A percentile compares a stretch with the other conserved stretches of the same genome.
phyloP scores from a whole-genome alignment of 192 early-diverging fungal genomes.

The Backusella australiensis region DNA sequence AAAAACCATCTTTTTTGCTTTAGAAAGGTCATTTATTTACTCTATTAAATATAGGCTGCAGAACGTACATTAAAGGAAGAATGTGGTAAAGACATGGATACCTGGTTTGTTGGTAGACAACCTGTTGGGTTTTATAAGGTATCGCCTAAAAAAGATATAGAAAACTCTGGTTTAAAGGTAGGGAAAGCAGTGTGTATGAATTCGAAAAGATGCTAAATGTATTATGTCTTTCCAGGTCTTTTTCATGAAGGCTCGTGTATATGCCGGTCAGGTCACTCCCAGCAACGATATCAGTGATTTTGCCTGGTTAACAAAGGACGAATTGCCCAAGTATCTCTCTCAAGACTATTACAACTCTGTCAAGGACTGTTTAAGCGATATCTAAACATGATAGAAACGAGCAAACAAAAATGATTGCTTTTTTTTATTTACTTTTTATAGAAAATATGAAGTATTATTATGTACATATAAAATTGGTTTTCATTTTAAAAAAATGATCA shows the following conservation, averaged over 20 bases:
- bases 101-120: slow-evolving; percentile 84
- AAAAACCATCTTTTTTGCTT: slow-evolving; percentile 8
- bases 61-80: slow-evolving; percentile 64
- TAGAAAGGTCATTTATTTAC: background rate
- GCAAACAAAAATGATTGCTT: background rate
- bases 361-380: slow-evolving; percentile 55
- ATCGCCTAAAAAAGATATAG: slow-evolving; percentile 19
- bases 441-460: background rate
- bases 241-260: slow-evolving; percentile 70
- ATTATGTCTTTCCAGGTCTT: slow-evolving; percentile 52
- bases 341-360: slow-evolving; percentile 56
- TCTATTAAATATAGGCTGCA: slow-evolving; percentile 56
- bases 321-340: slow-evolving; percentile 55
- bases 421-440: background rate
- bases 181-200: background rate
- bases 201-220: no score
- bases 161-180: slow-evolving; percentile 50
- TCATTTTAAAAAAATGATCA: background rate
- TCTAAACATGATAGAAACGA: slow-evolving; percentile 24
- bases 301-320: slow-evolving; percentile 80
- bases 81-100: slow-evolving; percentile 75
- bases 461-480: background rate
- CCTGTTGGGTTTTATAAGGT: slow-evolving; percentile 71
- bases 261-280: slow-evolving; percentile 65
- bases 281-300: slow-evolving; percentile 60